Percentiles rank a stretch among this genome's conserved stretches.
phyloP scores from a whole-genome alignment of 2,329 filamentous ascomycete genomes.

The Talaromyces sp. region DNA sequence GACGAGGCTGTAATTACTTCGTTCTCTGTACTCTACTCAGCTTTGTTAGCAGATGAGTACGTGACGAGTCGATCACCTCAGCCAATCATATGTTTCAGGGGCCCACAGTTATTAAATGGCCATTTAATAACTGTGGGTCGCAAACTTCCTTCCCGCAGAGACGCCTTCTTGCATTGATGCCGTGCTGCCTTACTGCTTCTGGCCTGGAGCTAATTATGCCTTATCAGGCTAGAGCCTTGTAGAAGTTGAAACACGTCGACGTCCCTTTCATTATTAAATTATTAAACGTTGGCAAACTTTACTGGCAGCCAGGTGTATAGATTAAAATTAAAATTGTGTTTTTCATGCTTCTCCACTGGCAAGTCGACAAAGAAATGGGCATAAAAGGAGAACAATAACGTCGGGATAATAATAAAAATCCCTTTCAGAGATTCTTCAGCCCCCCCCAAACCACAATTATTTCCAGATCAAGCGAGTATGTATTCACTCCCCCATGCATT shows the following conservation, averaged over 20 bases:
- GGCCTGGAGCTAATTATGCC: background rate
- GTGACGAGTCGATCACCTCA: too few species aligned
- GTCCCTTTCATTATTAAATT: background rate
- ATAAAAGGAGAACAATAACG: background rate
- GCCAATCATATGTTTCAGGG: too few species aligned
- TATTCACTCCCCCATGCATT: too few species aligned
- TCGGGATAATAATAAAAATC: background rate
- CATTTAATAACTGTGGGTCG: too few species aligned
- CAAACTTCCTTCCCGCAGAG: background rate
- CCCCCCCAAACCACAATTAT: background rate
- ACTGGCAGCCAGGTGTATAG: background rate
- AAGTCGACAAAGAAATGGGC: background rate
- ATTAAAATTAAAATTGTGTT: background rate
- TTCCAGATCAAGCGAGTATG: background rate
- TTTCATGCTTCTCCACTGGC: background rate
- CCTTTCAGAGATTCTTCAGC: background rate
- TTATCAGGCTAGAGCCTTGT: background rate
- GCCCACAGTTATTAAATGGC: too few species aligned
- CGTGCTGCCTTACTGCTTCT: background rate
- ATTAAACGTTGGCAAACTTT: background rate
- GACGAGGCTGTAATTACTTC: too few species aligned
- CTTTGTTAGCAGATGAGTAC: too few species aligned
- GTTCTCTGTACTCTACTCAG: too few species aligned
- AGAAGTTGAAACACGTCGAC: background rate
- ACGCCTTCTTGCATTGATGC: slow-evolving; percentile 2